These are phyloP conservation scores for Colletotrichum eleusines DNA, from an alignment of 2,329 filamentous ascomycete species.

Conservation along the genomic window DNA sequence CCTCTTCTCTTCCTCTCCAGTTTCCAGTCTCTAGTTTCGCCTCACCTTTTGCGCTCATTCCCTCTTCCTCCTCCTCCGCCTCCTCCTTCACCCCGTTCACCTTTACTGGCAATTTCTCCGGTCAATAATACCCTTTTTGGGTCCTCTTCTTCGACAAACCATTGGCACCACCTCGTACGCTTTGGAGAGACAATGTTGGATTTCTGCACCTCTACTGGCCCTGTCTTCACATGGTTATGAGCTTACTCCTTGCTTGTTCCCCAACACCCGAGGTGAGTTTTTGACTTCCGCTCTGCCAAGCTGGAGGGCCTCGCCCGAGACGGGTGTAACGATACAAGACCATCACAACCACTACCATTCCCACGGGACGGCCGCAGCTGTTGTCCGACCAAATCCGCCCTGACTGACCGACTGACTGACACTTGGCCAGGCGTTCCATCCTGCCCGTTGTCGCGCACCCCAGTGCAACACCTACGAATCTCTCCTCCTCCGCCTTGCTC, in stretches of 20 bases:
- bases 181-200: slow-evolving; percentile 34
- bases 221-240: slow-evolving; percentile 35
- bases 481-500: slow-evolving; percentile 2
- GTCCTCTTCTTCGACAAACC: background rate
- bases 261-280: slow-evolving; percentile 6
- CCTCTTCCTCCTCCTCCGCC: background rate
- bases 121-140: slow-evolving; percentile 1
- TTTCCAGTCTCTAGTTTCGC: slow-evolving; percentile 8
- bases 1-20: slow-evolving; percentile 17
- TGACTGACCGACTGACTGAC: slow-evolving; percentile 10
- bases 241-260: slow-evolving; percentile 16
- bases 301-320: slow-evolving; percentile 5
- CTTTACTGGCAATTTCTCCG: background rate
- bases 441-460: slow-evolving; percentile 8
- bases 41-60: slow-evolving; percentile 18
- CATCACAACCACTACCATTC: background rate
- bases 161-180: background rate
- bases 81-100: background rate
- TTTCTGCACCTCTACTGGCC: slow-evolving; percentile 7
- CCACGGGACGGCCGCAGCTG: background rate
- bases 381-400: background rate
- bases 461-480: slow-evolving; percentile 20
- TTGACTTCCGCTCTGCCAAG: slow-evolving; percentile 12
- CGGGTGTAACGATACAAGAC: background rate
- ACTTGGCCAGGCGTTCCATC: slow-evolving; percentile 10